Conservation (phyloP, 2,329 filamentous ascomycete species). For the Rhinocladiella similis region DNA sequence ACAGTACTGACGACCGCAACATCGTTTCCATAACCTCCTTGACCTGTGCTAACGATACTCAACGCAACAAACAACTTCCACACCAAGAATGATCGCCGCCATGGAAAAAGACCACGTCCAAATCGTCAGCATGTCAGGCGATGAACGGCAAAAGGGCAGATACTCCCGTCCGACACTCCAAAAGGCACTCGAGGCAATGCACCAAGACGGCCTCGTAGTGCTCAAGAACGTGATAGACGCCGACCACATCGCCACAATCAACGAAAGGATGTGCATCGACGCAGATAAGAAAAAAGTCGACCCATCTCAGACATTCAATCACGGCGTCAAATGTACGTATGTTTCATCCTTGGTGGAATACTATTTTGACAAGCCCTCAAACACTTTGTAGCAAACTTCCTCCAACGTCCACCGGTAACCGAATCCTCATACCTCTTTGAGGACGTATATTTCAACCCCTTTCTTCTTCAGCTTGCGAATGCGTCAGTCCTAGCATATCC, state of each 20-base stretch:
- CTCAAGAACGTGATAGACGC: slow-evolving; percentile 39
- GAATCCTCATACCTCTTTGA: slow-evolving; percentile 36
- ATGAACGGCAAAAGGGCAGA: background rate
- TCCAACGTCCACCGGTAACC: slow-evolving; percentile 40
- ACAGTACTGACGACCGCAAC: no score
- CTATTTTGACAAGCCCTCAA: no score
- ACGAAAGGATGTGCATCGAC: slow-evolving; percentile 39
- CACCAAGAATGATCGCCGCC: background rate
- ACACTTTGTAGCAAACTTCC: slow-evolving; percentile 37
- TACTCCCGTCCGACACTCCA: slow-evolving; percentile 28
- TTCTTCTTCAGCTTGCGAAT: slow-evolving; percentile 43
- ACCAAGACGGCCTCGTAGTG: slow-evolving; percentile 41
- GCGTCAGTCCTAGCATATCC: slow-evolving; percentile 30
- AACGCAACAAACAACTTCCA: no score
- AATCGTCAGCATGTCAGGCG: background rate
- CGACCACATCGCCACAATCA: slow-evolving; percentile 37
- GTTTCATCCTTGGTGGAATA: background rate
- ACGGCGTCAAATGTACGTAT: slow-evolving; percentile 39
- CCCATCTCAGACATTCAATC: slow-evolving; percentile 36
- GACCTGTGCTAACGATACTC: no score
- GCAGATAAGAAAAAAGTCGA: slow-evolving; percentile 34
- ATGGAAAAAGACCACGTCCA: background rate
- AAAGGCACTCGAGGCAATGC: slow-evolving; percentile 37
- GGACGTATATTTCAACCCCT: slow-evolving; percentile 46
- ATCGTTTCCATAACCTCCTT: no score